These are phyloP conservation scores for Fusarium sambucinum DNA, from an alignment of 2,329 filamentous ascomycete species.

Conservation along the genomic window DNA sequence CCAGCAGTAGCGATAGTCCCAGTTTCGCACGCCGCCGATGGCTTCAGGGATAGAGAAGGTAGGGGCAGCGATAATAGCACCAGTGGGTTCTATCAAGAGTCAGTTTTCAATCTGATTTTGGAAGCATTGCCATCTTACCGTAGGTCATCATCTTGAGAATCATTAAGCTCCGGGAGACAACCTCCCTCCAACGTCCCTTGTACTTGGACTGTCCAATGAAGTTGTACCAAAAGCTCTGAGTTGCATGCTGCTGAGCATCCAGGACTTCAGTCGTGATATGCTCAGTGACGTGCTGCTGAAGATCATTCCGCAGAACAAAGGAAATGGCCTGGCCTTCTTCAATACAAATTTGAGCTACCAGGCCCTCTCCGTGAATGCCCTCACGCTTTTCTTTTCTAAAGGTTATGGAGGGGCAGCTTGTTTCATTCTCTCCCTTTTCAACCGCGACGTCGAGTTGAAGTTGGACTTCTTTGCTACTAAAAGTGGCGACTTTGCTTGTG, in stretches of 20 bases:
- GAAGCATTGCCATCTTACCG: conserved; percentile 40
- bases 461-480: conserved; percentile 68
- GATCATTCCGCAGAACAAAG: conserved; percentile 75
- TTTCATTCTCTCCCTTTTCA: conserved; percentile 62
- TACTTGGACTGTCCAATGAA: conserved; percentile 80
- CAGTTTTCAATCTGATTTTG: not conserved
- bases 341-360: conserved; percentile 70
- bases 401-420: conserved; percentile 62
- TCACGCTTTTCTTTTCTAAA: conserved; percentile 67
- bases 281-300: conserved; percentile 67
- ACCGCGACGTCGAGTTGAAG: conserved; percentile 77
- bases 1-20: conserved; percentile 84
- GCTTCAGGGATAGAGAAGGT: conserved; percentile 83
- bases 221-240: conserved; percentile 77
- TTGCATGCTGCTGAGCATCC: conserved; percentile 74
- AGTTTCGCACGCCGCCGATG: conserved; percentile 74
- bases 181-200: conserved; percentile 78
- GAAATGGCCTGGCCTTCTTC: conserved; percentile 76
- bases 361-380: conserved; percentile 70
- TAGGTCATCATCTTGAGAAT: conserved; percentile 82
- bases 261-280: conserved; percentile 70
- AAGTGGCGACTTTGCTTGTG: conserved; percentile 71
- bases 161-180: conserved; percentile 77
- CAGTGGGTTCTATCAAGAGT: conserved; percentile 71
- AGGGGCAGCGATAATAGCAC: conserved; percentile 80